Evolutionary conservation across 495 filamentous ascomycete species (phyloP), one percentile per base, ranked within the genome.

Genomic region (Chaetomium cochliodes): DNA sequence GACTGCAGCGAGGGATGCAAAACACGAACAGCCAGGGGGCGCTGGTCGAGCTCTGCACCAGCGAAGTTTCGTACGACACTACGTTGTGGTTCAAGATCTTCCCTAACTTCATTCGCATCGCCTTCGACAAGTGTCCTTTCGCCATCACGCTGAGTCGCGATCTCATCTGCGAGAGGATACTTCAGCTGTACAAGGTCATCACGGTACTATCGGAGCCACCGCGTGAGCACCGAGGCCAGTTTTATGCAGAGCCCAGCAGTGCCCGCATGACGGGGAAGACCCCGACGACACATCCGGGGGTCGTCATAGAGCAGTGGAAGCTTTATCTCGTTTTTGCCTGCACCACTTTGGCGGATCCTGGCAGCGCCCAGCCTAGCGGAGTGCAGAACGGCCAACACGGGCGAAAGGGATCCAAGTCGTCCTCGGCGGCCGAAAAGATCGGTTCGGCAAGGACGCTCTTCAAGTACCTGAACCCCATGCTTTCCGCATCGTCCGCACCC

Each of bases 41-140:
- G 15, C 78, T 98, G 15, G 90, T 97, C 39, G 93, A 98, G 72
- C 84, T 99, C 37, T 97, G 94, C 76, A 92, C 91, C 75, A 98
- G 94, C 74, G 94, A 98, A 66, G 88, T 94, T 20, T 91, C 92
- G 4, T 96, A 97, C 70, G 94, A 98, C 72, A 88, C 92, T 5
- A 96, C 92, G 0, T 75, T 99, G 52, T 99, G 94, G 94, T 93
- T 94, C 72, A 97, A 97, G 72, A 87, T 97, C 11, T 99, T 99
- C 69, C 96, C 94, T 11, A 98, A 96, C 73, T 85, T 99, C 33
- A 89, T 98, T 49, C 87, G 92, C 6, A 89, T 96, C 63, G 93
- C 91, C 53, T 94, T 91, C 69, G 91, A 98, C 72, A 87, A 89
- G 52, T 97, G 93, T 70, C 90, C 92, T 1, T 90, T 92, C 71